A percentile compares a stretch with the other conserved stretches of the same genome.
phyloP scores from a whole-genome alignment of 257 asterid species.

The Salvia miltiorrhiza region DNA sequence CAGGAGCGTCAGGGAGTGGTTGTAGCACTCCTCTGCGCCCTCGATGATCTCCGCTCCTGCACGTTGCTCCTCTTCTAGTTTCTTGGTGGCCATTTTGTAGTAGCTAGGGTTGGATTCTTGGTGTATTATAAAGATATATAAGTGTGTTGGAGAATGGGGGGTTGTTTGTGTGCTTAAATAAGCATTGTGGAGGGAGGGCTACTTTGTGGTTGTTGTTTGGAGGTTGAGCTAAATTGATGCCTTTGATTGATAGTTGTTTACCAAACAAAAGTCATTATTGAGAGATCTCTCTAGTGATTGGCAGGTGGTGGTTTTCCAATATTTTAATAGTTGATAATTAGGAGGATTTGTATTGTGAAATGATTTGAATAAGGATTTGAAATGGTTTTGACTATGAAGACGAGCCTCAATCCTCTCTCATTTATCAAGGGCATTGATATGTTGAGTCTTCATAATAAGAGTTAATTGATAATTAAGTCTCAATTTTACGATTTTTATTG shows the following conservation, averaged over 20 bases:
- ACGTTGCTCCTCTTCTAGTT: conserved; percentile 34
- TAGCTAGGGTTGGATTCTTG: neutral
- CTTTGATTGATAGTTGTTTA: conserved; percentile 35
- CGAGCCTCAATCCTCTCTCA: too few relatives aligned
- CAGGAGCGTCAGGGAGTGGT: conserved; percentile 57
- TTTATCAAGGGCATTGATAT: too few relatives aligned
- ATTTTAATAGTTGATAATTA: neutral
- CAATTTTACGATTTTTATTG: too few relatives aligned
- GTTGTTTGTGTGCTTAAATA: conserved; percentile 33
- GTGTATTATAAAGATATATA: too few relatives aligned
- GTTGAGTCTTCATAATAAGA: too few relatives aligned
- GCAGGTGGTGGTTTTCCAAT: neutral
- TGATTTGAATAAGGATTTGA: too few relatives aligned
- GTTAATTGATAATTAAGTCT: too few relatives aligned
- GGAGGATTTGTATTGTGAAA: neutral
- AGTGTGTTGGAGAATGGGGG: conserved; percentile 7
- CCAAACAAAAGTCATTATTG: conserved; percentile 21
- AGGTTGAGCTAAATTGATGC: conserved; percentile 42
- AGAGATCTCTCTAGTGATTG: neutral
- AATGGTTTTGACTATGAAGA: too few relatives aligned
- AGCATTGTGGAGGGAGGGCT: conserved; percentile 6
- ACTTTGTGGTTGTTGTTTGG: conserved; percentile 31
- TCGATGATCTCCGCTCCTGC: conserved; percentile 61
- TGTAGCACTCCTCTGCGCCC: conserved; percentile 61
- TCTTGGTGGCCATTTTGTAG: conserved; percentile 42